Conservation (phyloP, 768 basidiomycete species). For the Leccinellum luteum region DNA sequence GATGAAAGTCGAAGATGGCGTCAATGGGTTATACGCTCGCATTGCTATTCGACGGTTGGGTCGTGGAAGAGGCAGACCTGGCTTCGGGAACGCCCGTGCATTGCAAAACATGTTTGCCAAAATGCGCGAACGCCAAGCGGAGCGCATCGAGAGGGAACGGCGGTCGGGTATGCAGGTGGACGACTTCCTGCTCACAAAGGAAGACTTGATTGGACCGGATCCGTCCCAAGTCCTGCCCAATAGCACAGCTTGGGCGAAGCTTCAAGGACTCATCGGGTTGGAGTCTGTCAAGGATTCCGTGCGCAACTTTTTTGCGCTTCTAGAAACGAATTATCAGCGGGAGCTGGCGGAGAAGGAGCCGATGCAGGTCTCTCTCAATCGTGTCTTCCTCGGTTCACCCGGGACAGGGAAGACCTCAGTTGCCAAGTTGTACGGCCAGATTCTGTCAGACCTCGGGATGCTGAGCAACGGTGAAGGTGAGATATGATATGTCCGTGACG, state of each 20-base stretch:
- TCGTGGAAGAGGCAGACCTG: conserved; percentile 52
- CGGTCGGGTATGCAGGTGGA: conserved; percentile 40
- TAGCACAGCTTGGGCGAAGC: conserved; percentile 50
- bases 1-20: conserved; percentile 58
- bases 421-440: conserved; percentile 63
- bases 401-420: conserved; percentile 76
- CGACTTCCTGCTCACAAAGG: conserved; percentile 50
- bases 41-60: conserved; percentile 62
- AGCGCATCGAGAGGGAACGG: conserved; percentile 44
- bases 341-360: conserved; percentile 57
- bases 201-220: conserved; percentile 67
- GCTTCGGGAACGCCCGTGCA: conserved; percentile 71
- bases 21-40: conserved; percentile 53
- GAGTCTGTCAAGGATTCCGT: conserved; percentile 57
- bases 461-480: conserved; percentile 74
- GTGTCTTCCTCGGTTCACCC: conserved; percentile 65
- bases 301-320: conserved; percentile 43
- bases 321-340: conserved; percentile 56
- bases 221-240: conserved; percentile 47
- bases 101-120: conserved; percentile 49
- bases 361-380: conserved; percentile 54
- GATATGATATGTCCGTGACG: neutral
- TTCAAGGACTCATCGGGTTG: conserved; percentile 56
- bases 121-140: conserved; percentile 53
- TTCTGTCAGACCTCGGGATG: conserved; percentile 58